Percentiles rank a stretch among this genome's conserved stretches.
phyloP scores from a whole-genome alignment of 805 yeast species.

The Lipomyces yamanashiensis region DNA sequence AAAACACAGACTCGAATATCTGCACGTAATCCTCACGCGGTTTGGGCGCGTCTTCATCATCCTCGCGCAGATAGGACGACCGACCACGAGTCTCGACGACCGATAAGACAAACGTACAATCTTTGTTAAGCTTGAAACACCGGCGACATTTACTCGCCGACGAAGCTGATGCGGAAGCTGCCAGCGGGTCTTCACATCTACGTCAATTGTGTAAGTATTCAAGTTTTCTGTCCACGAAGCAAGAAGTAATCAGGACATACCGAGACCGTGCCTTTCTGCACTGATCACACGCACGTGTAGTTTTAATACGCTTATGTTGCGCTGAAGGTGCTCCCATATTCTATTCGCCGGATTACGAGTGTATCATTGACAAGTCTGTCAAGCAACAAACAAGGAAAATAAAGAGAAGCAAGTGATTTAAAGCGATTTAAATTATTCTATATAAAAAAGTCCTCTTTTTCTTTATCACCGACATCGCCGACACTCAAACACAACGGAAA shows the following conservation, averaged over 20 bases:
- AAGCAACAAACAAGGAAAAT: neutral
- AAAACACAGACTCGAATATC: conserved; percentile 14
- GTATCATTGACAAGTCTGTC: neutral
- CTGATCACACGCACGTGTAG: conserved; percentile 26
- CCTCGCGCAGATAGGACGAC: conserved; percentile 18
- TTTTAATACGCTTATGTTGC: conserved; percentile 19
- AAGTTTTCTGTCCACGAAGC: neutral
- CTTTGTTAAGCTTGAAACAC: conserved; percentile 23
- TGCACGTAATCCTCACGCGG: conserved; percentile 13
- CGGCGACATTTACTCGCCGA: conserved; percentile 23
- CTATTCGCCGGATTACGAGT: neutral
- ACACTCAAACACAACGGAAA: neutral
- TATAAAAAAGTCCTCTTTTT: too few species aligned
- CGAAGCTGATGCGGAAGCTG: conserved; percentile 7
- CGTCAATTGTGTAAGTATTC: neutral
- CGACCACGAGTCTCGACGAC: conserved; percentile 29
- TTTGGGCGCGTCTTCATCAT: conserved; percentile 2
- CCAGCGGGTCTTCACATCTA: conserved; percentile 29
- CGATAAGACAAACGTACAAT: conserved; percentile 25
- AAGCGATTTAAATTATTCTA: too few species aligned
- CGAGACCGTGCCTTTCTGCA: conserved; percentile 28
- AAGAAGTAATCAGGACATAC: conserved; percentile 4
- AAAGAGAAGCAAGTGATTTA: neutral
- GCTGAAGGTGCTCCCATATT: neutral
- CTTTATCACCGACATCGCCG: neutral